Evolutionary conservation across 176 grass and related monocot species (phyloP), one percentile per base, ranked within the genome.

Genomic region (Raddia guianensis): DNA sequence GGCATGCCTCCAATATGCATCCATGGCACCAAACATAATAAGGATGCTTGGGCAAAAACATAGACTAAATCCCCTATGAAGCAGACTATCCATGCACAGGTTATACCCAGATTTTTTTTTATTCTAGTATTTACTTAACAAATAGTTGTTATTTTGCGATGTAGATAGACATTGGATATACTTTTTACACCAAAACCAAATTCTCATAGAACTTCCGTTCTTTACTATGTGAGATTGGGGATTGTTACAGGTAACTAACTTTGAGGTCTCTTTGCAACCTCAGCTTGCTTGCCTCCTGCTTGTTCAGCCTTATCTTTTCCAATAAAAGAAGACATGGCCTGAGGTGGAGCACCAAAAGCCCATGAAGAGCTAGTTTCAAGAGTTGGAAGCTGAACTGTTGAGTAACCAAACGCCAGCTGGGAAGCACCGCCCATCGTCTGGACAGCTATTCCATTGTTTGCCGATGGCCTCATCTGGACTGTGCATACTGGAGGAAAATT

Each of bases 351-450:
- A 82, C 86, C 84, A 86, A 91, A 95, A 68, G 88, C 90, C 92
- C 92, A 95, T 21, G 89, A 94, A 64, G 86, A 86, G 75, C 86
- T 93, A n/a, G 90, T 99, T 90, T 99, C 96, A 59, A 99, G 90
- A 84, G 82, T 90, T 68, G 96, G 96, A 53, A 93, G 90, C 76
- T 99, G 96, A 20, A 81, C 73, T 73, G 96, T 65, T 42, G 90
- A 68, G 74, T 99, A 99, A 82, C 92, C 92, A 88, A 95, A 99
- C 49, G 90, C 92, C 73, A 95, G 34, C 67, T 91, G 92, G 55
- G 75, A 66, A 56, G 73, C 27, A 90, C 50, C 44, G 78, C 68
- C 62, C 19, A 18, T 65, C 20, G 76, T 37, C 62, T 88, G 91
- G 44, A 72, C 63, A 40, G 79, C 63, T 68, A 66, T 35, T 62